Evolutionary conservation across 2,329 filamentous ascomycete species (phyloP), one percentile per base, ranked within the genome.

Genomic region (Ascochyta fabae): DNA sequence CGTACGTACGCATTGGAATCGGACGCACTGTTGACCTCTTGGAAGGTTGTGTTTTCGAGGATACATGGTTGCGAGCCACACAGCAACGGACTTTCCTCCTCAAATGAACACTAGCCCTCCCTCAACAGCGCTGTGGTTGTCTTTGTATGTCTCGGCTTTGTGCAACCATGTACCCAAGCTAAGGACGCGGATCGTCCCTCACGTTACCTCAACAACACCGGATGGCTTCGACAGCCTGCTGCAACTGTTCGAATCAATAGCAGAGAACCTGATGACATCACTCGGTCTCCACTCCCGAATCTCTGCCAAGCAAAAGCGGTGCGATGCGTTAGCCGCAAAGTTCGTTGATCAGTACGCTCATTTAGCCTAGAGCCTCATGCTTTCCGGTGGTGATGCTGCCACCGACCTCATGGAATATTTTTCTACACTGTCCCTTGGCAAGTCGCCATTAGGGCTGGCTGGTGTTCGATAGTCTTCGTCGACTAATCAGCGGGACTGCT

Each of bases 291-390:
- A 19, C 22, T 24, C 3, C 23, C 39, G 7, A 6, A 38, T 27
- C 33, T 29, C 26, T 29, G 15, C 38, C 39, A 43, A 43, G 39
- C 15, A 8, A 27, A 12, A 31, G 46, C 29, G 9, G 29, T 10
- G 47, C 39, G 39, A 36, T 36, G 39, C 29, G 29, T 41, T 43
- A 38, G 47, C 39, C 15, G 39, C 47, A 42, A 42, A 42, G 27
- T 22, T 49, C 42, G 38, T 35, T n/a, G 47, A 49, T 35, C 22
- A 29, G 41, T 22, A 33, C 15, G n/a, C 29, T 6, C 10, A 34
- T 41, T 16, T 19, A 42, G 27, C 38, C 29, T 42, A 48, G 46
- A 24, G 27, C 46, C 22, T 35, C 13, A 33, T 15, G 19, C 12
- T 23, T 26, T 27, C 22, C 23, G 15, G 19, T 29, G 8, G 29